phyloP scores from a whole-genome alignment of 331 rosid species.

The Malus hybrid region DNA sequence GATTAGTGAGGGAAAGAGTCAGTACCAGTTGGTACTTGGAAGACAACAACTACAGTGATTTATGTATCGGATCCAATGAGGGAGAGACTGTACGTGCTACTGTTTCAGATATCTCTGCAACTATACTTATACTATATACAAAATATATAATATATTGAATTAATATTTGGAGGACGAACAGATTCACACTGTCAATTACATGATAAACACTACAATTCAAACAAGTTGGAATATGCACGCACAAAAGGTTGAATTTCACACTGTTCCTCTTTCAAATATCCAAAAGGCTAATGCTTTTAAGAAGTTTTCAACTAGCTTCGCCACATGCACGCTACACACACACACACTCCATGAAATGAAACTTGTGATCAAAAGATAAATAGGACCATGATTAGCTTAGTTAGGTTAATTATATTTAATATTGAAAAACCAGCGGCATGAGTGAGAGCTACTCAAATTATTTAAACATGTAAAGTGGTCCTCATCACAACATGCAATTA shows the following conservation, averaged over 20 bases:
- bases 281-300: not conserved
- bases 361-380: not conserved
- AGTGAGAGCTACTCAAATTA: not conserved
- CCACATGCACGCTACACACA: too few relatives aligned
- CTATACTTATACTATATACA: not conserved
- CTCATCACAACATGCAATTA: slow-evolving; percentile 15
- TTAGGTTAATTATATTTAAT: not conserved
- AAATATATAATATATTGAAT: not conserved
- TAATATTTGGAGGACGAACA: not conserved
- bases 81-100: slow-evolving; percentile 9
- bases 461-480: slow-evolving; percentile 28
- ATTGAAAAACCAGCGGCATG: not conserved
- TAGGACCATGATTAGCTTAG: not conserved
- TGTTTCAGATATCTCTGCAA: slow-evolving; percentile 18
- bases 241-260: slow-evolving; percentile 39
- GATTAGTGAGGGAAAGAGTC: too few relatives aligned
- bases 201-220: slow-evolving; percentile 32
- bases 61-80: slow-evolving; percentile 31
- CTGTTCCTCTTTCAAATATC: slow-evolving; percentile 18
- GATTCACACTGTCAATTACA: slow-evolving; percentile 25
- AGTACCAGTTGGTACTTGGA: not conserved
- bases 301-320: not conserved
- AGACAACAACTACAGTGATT: slow-evolving; percentile 1
- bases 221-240: slow-evolving; percentile 19
- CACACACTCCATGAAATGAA: not conserved